phyloP scores from a whole-genome alignment of 2,329 filamentous ascomycete species.

The Aspergillus glaucus region DNA sequence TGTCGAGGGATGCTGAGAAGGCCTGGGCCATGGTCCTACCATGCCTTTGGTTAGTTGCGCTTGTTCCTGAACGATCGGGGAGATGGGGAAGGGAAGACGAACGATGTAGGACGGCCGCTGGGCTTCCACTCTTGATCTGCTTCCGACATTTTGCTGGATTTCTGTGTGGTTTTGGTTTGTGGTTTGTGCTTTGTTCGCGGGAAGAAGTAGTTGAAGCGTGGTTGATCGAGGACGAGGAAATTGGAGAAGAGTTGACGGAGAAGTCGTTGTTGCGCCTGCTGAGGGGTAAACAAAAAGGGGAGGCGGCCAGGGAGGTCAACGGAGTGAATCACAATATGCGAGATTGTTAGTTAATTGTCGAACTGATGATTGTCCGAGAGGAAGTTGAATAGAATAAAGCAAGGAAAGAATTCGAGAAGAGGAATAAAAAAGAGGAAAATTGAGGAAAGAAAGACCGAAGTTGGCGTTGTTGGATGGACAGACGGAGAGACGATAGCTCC shows the following conservation, averaged over 20 bases:
- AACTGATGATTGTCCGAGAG: not conserved
- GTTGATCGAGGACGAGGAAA: not conserved
- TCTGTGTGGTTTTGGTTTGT: not conserved
- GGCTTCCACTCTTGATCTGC: constrained; percentile 74
- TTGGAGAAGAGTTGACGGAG: not conserved
- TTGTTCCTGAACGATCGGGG: constrained; percentile 1
- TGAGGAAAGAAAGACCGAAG: not conserved
- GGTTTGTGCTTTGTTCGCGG: not conserved
- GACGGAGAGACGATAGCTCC: not conserved
- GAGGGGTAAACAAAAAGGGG: constrained; percentile 1
- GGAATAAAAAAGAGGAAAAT: constrained; percentile 3
- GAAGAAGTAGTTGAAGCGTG: not conserved
- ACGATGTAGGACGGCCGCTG: constrained; percentile 77
- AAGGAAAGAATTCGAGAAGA: constrained; percentile 1
- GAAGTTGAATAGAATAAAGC: not conserved
- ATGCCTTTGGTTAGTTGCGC: constrained; percentile 17
- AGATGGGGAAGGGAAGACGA: constrained; percentile 39
- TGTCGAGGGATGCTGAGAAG: constrained; percentile 79
- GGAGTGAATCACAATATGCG: not conserved
- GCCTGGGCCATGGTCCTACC: constrained; percentile 76
- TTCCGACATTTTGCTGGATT: constrained; percentile 47
- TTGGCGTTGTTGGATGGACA: not conserved
- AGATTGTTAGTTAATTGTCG: not conserved
- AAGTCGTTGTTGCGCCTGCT: not conserved
- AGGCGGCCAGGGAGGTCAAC: constrained; percentile 14